These are phyloP conservation scores for Phytophthora citricola DNA, from an alignment of 352 stramenopile species.

Conservation along the genomic window DNA sequence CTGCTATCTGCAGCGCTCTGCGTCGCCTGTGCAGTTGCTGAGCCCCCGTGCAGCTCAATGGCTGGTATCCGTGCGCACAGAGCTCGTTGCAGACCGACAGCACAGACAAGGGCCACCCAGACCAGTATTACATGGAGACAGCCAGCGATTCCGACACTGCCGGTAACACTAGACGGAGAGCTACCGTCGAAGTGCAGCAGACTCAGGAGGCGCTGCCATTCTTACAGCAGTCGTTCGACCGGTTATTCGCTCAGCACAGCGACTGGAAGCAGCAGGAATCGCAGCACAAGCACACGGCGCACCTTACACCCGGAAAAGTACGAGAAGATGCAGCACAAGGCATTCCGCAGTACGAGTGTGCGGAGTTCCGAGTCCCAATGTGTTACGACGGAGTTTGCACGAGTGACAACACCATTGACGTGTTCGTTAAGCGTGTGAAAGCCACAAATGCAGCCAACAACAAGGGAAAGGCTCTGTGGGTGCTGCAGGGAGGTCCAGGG, in stretches of 20 bases:
- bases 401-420: conserved; percentile 56
- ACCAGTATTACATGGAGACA: conserved; percentile 53
- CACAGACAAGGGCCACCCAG: conserved; percentile 35
- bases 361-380: conserved; percentile 68
- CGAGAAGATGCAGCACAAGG: not conserved
- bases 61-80: conserved; percentile 64
- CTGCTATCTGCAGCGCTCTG: conserved; percentile 6
- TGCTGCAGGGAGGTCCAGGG: conserved; percentile 73
- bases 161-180: conserved; percentile 11
- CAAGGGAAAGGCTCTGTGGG: conserved; percentile 61
- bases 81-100: conserved; percentile 34
- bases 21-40: conserved; percentile 1
- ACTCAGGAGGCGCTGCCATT: conserved; percentile 29
- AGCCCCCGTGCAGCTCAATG: conserved; percentile 53
- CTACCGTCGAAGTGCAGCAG: conserved; percentile 13
- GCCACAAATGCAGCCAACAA: conserved; percentile 16
- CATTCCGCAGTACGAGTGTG: conserved; percentile 59
- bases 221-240: conserved; percentile 51
- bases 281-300: not conserved
- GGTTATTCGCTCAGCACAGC: conserved; percentile 30
- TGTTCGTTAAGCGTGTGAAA: conserved; percentile 70
- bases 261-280: conserved; percentile 32
- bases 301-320: conserved; percentile 19
- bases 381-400: conserved; percentile 74
- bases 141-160: not conserved